Evolutionary conservation across 1,284 basidiomycete species (phyloP), one percentile per base, ranked within the genome.

Genomic region (Ceratobasidium sp.): DNA sequence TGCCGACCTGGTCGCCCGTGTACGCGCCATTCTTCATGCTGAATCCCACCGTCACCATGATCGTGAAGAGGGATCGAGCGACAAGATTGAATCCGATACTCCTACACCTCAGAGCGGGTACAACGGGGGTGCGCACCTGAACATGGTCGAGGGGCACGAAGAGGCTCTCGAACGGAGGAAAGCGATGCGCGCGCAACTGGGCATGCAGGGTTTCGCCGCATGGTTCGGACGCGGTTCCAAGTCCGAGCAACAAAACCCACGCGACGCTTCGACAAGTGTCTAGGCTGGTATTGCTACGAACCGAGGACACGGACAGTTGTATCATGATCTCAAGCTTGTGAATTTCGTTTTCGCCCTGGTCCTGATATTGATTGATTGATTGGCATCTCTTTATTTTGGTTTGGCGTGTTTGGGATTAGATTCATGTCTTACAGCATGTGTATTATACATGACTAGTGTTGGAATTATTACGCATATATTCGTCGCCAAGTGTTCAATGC

Each of bases 1-100:
- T n/a, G 64, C 64, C 17, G 64, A 67, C n/a, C 64, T 67, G 13
- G 50, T 67, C 29, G 64, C 64, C 7, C 50, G 64, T 34, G 64
- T 67, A 17, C 49, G 64, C 27, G 64, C 64, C 17, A 67, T 67
- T 17, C 6, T 67, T 3, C 40, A 67, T 22, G 64, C 64, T 29
- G 50, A 67, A 17, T 13, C 13, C 27, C 50, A 67, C 22, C 47
- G 22, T 40, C 3, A 29, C 32, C 12, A 10, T 22, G 20, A 67
- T 27, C 50, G 40, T 31, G 25, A 38, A 25, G 40, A 67, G 17
- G 40, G 27, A 25, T 42, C 62, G 34, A 53, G 50, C 34, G 40
- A 17, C 17, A 34, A 34, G 20, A 32, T 34, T 13, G 64, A 32
- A 40, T 15, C 13, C 4, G 32, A 22, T 4, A 31, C 42, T 17